These are phyloP conservation scores for Sclerospora graminicola DNA, from an alignment of 352 stramenopile genomes.

Conservation along the genomic window DNA sequence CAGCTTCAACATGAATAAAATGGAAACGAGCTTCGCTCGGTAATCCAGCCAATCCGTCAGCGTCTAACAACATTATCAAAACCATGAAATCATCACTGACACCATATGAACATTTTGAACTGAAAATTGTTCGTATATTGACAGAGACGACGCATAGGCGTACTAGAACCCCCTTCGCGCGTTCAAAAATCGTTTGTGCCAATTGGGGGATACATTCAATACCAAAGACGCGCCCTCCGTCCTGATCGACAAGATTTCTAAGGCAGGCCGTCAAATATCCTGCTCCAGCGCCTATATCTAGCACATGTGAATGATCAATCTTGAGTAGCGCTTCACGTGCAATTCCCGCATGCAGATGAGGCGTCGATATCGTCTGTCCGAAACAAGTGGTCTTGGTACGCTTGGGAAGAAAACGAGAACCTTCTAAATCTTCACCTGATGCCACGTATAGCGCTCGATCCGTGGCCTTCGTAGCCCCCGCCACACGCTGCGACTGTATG, in stretches of 20 bases:
- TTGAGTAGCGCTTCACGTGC: constrained; percentile 29
- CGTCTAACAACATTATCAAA: not conserved
- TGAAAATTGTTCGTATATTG: too few relatives aligned
- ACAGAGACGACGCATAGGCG: constrained; percentile 48
- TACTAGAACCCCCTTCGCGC: constrained; percentile 75
- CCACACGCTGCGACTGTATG: constrained; percentile 39
- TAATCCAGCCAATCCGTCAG: constrained; percentile 91
- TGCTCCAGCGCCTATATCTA: constrained; percentile 92
- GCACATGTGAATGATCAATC: constrained; percentile 53
- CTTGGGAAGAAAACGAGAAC: constrained; percentile 27
- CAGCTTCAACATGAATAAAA: constrained; percentile 95
- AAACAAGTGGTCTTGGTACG: constrained; percentile 83
- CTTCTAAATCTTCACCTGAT: constrained; percentile 37
- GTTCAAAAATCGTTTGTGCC: constrained; percentile 76
- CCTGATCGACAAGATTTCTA: constrained; percentile 65
- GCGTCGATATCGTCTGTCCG: constrained; percentile 85
- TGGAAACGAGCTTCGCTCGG: constrained; percentile 89
- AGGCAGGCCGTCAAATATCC: constrained; percentile 93
- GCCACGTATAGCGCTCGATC: constrained; percentile 77
- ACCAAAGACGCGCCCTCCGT: constrained; percentile 67
- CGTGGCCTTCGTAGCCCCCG: constrained; percentile 57
- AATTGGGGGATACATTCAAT: constrained; percentile 88
- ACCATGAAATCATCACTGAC: not conserved
- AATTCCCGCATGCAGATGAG: constrained; percentile 88
- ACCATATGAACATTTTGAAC: too few relatives aligned